phyloP scores from a whole-genome alignment of 192 early-diverging fungal species.

The Powellomyces hirtus region DNA sequence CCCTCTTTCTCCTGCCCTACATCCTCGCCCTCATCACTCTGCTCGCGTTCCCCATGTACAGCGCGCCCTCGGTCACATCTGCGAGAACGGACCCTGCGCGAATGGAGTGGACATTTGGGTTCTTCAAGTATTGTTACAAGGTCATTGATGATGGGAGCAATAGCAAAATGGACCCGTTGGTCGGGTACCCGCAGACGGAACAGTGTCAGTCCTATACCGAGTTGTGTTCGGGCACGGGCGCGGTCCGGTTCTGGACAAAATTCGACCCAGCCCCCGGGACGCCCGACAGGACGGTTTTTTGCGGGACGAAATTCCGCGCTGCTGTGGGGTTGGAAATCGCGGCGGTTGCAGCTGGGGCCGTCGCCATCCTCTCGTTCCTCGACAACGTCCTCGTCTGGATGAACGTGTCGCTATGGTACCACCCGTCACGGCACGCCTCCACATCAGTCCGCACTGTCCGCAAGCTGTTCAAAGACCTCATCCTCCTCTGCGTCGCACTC shows the following conservation, averaged over 20 bases:
- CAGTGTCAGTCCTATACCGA: slow-evolving; percentile 7
- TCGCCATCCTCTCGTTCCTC: slow-evolving; percentile 12
- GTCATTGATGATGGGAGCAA: slow-evolving; percentile 8
- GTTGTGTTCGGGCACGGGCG: neutral
- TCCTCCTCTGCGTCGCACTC: neutral
- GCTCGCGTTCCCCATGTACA: neutral
- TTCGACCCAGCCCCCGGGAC: slow-evolving; percentile 3
- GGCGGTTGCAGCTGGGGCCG: slow-evolving; percentile 1
- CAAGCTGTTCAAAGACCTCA: neutral
- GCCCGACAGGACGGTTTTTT: slow-evolving; percentile 7
- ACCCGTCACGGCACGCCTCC: neutral
- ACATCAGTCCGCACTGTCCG: slow-evolving; percentile 16
- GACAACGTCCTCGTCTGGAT: slow-evolving; percentile 18
- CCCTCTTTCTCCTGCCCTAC: slow-evolving; percentile 16
- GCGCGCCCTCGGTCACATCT: neutral
- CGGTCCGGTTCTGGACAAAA: slow-evolving; percentile 2
- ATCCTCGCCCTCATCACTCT: neutral
- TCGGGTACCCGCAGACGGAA: neutral
- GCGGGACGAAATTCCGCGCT: neutral
- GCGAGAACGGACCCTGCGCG: neutral
- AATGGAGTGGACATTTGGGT: slow-evolving; percentile 5
- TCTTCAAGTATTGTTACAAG: slow-evolving; percentile 1
- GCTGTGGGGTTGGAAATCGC: neutral
- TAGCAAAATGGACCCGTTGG: neutral
- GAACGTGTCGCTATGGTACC: slow-evolving; percentile 15